Evolutionary conservation across 345 rosid species (phyloP).

Genomic region (Xanthoceras sorbifolium): DNA sequence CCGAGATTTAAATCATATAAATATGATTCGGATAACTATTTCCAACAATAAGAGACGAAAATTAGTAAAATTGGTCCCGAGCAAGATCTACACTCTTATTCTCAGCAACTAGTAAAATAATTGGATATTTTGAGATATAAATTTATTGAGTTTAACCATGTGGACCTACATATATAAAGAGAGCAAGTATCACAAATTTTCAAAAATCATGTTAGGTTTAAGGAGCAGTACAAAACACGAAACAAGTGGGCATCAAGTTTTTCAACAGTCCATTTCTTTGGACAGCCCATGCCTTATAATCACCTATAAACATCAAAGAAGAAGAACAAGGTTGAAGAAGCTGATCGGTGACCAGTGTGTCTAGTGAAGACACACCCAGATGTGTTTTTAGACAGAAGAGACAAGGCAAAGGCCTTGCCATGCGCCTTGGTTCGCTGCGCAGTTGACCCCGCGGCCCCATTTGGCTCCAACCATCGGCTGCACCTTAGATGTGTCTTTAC

Average conservation of each 20-base stretch:
- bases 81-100: background rate
- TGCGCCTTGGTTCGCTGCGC: slow-evolving; percentile 25
- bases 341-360: background rate
- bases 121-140: background rate
- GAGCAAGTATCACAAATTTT: background rate
- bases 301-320: background rate
- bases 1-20: too few relatives aligned
- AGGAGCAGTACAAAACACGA: background rate
- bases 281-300: slow-evolving; percentile 26
- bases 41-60: too few relatives aligned
- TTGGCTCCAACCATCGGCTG: slow-evolving; percentile 21
- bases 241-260: background rate
- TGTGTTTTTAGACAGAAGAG: slow-evolving; percentile 20
- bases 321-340: background rate
- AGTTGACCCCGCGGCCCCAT: slow-evolving; percentile 33
- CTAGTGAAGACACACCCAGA: background rate
- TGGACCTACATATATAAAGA: background rate
- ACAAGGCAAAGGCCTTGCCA: slow-evolving; percentile 25
- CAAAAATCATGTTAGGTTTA: background rate
- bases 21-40: too few relatives aligned
- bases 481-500: slow-evolving; percentile 17
- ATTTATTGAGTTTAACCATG: background rate
- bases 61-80: too few relatives aligned
- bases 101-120: background rate
- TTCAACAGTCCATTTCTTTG: background rate